These are phyloP conservation scores for Tylopilus sp. DNA, from an alignment of 768 basidiomycete species.

Conservation along the genomic window DNA sequence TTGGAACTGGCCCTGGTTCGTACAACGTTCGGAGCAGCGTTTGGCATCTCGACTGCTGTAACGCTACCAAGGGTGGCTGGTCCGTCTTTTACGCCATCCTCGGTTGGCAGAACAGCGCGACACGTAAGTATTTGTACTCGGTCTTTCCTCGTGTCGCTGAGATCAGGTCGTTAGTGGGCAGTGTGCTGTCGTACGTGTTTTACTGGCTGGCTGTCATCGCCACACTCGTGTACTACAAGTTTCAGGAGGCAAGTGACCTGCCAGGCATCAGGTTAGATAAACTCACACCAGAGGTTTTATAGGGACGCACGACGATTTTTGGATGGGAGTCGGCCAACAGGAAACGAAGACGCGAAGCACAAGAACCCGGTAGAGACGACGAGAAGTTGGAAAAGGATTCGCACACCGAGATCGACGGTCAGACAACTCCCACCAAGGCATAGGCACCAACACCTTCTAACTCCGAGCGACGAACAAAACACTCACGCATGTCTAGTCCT, in stretches of 20 bases:
- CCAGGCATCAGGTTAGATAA: neutral
- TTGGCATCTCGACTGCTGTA: slow-evolving; percentile 86
- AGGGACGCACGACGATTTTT: slow-evolving; percentile 65
- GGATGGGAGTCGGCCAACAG: slow-evolving; percentile 55
- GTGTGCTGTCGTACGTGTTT: slow-evolving; percentile 82
- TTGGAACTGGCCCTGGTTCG: slow-evolving; percentile 78
- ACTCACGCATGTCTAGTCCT: too few relatives aligned
- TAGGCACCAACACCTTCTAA: too few relatives aligned
- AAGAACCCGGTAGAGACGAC: neutral
- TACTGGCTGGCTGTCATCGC: slow-evolving; percentile 87
- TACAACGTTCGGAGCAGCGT: slow-evolving; percentile 80
- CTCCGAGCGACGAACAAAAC: too few relatives aligned
- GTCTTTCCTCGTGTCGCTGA: neutral
- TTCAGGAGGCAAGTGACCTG: slow-evolving; percentile 39
- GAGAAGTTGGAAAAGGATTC: neutral
- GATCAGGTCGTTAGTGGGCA: slow-evolving; percentile 49
- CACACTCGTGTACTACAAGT: slow-evolving; percentile 66
- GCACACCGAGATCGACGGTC: neutral
- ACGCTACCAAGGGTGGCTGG: slow-evolving; percentile 66
- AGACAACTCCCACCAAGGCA: neutral
- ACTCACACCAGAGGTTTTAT: too few relatives aligned
- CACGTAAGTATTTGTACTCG: slow-evolving; percentile 37
- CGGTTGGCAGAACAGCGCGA: slow-evolving; percentile 86
- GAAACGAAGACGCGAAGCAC: slow-evolving; percentile 28
- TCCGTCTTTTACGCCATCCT: slow-evolving; percentile 80